Conservation (phyloP, 1,284 basidiomycete genomes). For the Hypsizygus ulmarius region DNA sequence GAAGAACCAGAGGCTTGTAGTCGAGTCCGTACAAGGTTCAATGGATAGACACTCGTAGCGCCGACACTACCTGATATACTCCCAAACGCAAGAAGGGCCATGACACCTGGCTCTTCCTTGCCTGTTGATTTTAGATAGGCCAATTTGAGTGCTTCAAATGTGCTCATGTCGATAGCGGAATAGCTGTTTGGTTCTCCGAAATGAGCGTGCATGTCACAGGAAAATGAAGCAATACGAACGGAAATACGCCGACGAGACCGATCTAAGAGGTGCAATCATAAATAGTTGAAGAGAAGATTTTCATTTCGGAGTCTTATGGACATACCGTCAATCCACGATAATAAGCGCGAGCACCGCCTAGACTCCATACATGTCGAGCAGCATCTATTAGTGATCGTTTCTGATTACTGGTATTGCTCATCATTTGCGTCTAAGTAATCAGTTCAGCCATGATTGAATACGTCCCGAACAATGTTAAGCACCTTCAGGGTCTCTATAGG, state of each 20-base stretch:
- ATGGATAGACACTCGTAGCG: conserved; percentile 88
- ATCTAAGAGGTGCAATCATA: conserved; percentile 50
- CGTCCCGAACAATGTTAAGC: conserved; percentile 5
- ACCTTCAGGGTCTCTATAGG: conserved; percentile 88
- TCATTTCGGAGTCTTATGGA: conserved; percentile 16
- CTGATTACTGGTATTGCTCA: conserved; percentile 72
- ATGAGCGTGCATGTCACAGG: conserved; percentile 1
- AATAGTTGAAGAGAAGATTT: not conserved
- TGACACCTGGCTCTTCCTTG: conserved; percentile 79
- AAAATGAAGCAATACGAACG: conserved; percentile 49
- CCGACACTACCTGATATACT: conserved; percentile 89
- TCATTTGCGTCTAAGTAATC: conserved; percentile 79
- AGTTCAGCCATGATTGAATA: conserved; percentile 6
- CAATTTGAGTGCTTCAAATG: conserved; percentile 88
- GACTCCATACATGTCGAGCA: conserved; percentile 67
- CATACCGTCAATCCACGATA: conserved; percentile 90
- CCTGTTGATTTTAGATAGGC: conserved; percentile 79
- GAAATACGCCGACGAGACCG: conserved; percentile 87
- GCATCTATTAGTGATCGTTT: conserved; percentile 60
- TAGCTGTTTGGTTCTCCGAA: conserved; percentile 42
- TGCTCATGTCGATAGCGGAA: conserved; percentile 93
- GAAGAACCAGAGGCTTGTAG: conserved; percentile 94
- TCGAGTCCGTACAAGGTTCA: conserved; percentile 92
- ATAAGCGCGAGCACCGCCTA: conserved; percentile 84
- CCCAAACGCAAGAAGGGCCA: conserved; percentile 83